These are phyloP conservation scores for Saturnispora quitensis DNA, from an alignment of 805 yeast species.

Conservation along the genomic window DNA sequence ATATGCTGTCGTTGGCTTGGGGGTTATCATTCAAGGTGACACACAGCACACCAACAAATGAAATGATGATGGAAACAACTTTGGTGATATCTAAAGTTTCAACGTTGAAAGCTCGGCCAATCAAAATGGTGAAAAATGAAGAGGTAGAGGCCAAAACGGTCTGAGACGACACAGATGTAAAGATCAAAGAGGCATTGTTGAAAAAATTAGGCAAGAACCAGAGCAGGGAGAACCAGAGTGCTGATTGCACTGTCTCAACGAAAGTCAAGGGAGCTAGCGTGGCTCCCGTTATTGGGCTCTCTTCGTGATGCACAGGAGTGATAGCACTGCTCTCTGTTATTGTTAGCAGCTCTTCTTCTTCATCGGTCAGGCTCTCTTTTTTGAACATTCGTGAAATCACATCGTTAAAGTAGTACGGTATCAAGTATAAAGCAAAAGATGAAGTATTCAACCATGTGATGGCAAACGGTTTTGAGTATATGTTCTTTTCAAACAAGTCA, in stretches of 20 bases:
- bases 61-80: slow-evolving; percentile 56
- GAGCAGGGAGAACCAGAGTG: slow-evolving; percentile 73
- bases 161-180: slow-evolving; percentile 89
- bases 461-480: slow-evolving; percentile 80
- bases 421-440: slow-evolving; percentile 67
- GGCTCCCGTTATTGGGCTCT: not conserved
- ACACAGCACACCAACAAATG: slow-evolving; percentile 70
- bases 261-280: slow-evolving; percentile 27
- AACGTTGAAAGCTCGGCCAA: slow-evolving; percentile 65
- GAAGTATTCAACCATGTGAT: slow-evolving; percentile 90
- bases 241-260: slow-evolving; percentile 60
- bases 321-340: not conserved
- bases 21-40: slow-evolving; percentile 61
- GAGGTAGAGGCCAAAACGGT: slow-evolving; percentile 89
- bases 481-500: slow-evolving; percentile 55
- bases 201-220: slow-evolving; percentile 90
- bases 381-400: slow-evolving; percentile 5
- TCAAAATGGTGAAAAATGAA: slow-evolving; percentile 80
- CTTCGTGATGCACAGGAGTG: not conserved
- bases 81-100: slow-evolving; percentile 62
- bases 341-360: not conserved
- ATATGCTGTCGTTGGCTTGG: slow-evolving; percentile 25
- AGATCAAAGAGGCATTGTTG: slow-evolving; percentile 78
- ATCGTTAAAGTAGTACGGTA: slow-evolving; percentile 37
- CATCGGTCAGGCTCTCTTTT: not conserved